These are phyloP conservation scores for Lentithecium fluviatile DNA, from an alignment of 495 filamentous ascomycete genomes.

Conservation along the genomic window DNA sequence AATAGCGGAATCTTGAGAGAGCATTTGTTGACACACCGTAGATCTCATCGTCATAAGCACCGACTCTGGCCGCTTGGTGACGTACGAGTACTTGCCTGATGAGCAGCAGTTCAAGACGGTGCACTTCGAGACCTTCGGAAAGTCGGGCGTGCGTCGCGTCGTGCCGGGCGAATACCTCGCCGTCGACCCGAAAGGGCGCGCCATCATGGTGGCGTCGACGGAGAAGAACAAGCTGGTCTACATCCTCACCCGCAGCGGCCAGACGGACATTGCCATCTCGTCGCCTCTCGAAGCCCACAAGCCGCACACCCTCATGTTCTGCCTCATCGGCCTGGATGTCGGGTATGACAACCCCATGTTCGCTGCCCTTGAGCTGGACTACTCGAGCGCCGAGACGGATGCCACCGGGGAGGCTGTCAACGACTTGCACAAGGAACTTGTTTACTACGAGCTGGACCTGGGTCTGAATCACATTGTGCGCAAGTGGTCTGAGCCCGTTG, in stretches of 20 bases:
- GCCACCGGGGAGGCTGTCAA: constrained; percentile 77
- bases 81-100: constrained; percentile 85
- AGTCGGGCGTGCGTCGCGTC: constrained; percentile 91
- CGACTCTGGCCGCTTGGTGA: constrained; percentile 91
- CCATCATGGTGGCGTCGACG: constrained; percentile 86
- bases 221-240: constrained; percentile 99
- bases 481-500: constrained; percentile 91
- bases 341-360: constrained; percentile 97
- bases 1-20: constrained; percentile 30
- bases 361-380: constrained; percentile 90
- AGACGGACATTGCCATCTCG: constrained; percentile 92
- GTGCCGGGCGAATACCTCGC: constrained; percentile 94
- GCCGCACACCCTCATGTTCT: constrained; percentile 87
- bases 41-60: constrained; percentile 96
- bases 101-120: constrained; percentile 86
- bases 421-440: constrained; percentile 81
- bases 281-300: constrained; percentile 97
- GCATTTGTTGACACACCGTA: constrained; percentile 64
- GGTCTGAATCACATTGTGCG: constrained; percentile 95
- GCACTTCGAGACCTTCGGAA: constrained; percentile 95
- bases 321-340: constrained; percentile 81
- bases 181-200: constrained; percentile 90
- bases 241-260: constrained; percentile 91
- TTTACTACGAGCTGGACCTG: constrained; percentile 96
- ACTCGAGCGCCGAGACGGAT: constrained; percentile 87